A percentile compares a stretch with the other conserved stretches of the same genome.
These are phyloP conservation scores for Serendipita vermifera DNA, from an alignment of 768 basidiomycete genomes.

Conservation along the genomic window DNA sequence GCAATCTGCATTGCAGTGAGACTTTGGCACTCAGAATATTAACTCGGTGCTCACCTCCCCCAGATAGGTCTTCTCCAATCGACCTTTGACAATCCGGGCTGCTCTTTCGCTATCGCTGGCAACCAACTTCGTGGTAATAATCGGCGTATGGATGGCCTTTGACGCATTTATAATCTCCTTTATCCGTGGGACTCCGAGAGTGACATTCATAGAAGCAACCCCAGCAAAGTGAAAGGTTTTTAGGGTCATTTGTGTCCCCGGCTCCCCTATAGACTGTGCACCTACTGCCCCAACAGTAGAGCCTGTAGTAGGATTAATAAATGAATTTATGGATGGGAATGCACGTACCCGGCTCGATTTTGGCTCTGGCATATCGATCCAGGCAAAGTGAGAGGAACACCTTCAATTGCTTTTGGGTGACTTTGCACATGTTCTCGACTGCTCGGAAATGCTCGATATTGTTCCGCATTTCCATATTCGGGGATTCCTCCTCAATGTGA, in stretches of 20 bases:
- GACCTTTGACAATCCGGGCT: conserved; percentile 92
- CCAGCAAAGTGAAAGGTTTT: conserved; percentile 99
- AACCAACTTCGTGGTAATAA: conserved; percentile 92
- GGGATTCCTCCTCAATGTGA: too few relatives aligned
- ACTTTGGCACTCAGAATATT: background rate
- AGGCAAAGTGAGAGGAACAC: conserved; percentile 78
- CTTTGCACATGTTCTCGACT: conserved; percentile 84
- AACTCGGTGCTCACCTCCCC: conserved; percentile 53
- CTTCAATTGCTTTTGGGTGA: conserved; percentile 67
- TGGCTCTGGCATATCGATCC: conserved; percentile 85
- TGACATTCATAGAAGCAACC: conserved; percentile 99
- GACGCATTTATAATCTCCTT: conserved; percentile 99
- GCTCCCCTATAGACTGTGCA: conserved; percentile 98
- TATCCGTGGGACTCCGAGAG: conserved; percentile 98
- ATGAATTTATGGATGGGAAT: background rate
- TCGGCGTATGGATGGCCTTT: conserved; percentile 93
- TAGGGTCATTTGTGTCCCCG: conserved; percentile 98
- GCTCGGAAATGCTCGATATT: too few relatives aligned
- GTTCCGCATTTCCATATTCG: too few relatives aligned
- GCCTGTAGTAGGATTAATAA: conserved; percentile 32
- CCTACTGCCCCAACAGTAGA: conserved; percentile 98
- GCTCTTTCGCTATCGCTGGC: conserved; percentile 79
- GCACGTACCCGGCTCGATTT: conserved; percentile 77
- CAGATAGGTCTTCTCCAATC: conserved; percentile 86
- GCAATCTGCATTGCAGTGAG: conserved; percentile 47